Evolutionary conservation across 148 eudicot genomes (phyloP), one percentile per base, ranked within the genome.

Genomic region (Rhododendron williamsianum): DNA sequence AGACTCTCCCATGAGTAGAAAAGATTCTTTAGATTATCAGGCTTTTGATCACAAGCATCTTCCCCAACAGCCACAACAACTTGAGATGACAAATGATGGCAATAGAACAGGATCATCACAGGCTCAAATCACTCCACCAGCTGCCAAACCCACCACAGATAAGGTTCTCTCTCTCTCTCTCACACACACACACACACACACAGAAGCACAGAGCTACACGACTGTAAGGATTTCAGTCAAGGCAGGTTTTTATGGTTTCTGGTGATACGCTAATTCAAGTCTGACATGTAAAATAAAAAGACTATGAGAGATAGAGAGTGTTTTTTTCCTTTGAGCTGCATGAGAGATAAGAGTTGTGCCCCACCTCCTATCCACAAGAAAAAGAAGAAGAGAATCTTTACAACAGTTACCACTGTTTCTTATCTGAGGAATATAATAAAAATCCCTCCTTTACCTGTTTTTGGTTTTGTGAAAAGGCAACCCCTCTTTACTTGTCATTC

Each of bases 1-100:
- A 56, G 95, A 92, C 49, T 93, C 99, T 56, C 98, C 98, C 2
- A 90, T 93, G 76, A 91, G 98, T 84, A 89, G 84, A 87, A 91
- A 88, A 36, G 81, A 23, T 63, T 19, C 65, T 58, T 76, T 89
- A 43, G 60, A 54, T 82, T 88, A 82, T 72, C 87, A 84, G 45
- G 41, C 84, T 6, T 81, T 85, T 85, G 89, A 54, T 54, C 60
- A 54, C 21, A 54, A 87, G 51, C 90, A 71, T 25, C 85, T 69
- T 21, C 85, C 77, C 25, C 89, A 87, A 36, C 81, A 78, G 8
- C 85, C 85, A n/a, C 90, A 88, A 54, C 91, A 87, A 72, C 80
- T 78, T 54, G 91, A 86, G 82, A 91, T 93, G 90, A 90, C 91
- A 33, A 87, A 88, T 87, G 92, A 89, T 85, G 85, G 89, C 81